Percentiles rank a stretch among this genome's conserved stretches.
Evolutionary conservation across 805 yeast species (phyloP).

Genomic region (Danielia reshetovae): DNA sequence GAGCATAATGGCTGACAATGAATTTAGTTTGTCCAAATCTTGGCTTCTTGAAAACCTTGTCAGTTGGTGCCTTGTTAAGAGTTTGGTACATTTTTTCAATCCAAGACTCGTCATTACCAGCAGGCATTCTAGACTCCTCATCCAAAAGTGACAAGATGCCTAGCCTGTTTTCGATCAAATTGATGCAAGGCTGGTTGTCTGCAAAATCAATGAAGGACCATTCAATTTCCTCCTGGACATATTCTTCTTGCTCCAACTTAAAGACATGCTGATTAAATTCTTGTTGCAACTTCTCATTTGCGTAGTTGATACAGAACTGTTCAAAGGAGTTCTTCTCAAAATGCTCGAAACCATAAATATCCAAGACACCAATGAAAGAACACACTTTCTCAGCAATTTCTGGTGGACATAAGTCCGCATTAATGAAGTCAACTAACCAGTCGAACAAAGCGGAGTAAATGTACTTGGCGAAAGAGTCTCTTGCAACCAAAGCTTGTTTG

Average conservation of each 20-base stretch:
- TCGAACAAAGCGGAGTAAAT: constrained; percentile 90
- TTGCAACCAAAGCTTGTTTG: constrained; percentile 82
- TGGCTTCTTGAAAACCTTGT: constrained; percentile 82
- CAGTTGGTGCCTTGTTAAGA: constrained; percentile 72
- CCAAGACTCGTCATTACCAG: constrained; percentile 93
- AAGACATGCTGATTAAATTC: constrained; percentile 97
- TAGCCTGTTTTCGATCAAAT: constrained; percentile 80
- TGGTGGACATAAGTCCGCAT: constrained; percentile 75
- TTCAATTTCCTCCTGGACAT: constrained; percentile 84
- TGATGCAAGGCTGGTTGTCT: constrained; percentile 96
- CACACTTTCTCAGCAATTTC: constrained; percentile 55
- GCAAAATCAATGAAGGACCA: constrained; percentile 96
- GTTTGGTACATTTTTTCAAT: constrained; percentile 84
- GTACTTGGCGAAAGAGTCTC: constrained; percentile 96
- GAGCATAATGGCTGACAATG: constrained; percentile 89
- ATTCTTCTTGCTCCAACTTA: constrained; percentile 95
- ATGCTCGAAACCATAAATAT: constrained; percentile 97
- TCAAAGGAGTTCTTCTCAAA: constrained; percentile 92
- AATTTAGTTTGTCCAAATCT: constrained; percentile 91
- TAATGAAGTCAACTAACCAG: constrained; percentile 87
- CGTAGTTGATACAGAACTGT: constrained; percentile 95
- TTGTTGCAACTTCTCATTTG: constrained; percentile 95
- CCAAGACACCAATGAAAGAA: constrained; percentile 91
- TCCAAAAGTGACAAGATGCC: constrained; percentile 88
- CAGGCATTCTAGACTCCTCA: constrained; percentile 92